Conservation (phyloP, 495 filamentous ascomycete species). For the Cercophora samala region DNA sequence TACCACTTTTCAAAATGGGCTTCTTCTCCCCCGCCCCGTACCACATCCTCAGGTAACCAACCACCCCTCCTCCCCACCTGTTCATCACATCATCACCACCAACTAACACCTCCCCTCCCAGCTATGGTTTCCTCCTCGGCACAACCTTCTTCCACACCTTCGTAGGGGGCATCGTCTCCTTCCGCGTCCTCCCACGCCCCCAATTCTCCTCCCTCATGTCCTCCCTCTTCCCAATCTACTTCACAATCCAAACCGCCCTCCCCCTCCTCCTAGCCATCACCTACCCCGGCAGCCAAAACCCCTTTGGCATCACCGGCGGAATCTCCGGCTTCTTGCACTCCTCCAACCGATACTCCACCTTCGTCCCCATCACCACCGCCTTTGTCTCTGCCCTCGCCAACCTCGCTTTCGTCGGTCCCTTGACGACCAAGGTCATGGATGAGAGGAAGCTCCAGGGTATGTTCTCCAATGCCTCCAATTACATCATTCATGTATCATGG, state of each 20-base stretch:
- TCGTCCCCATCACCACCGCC: slow-evolving; percentile 63
- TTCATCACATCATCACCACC: slow-evolving; percentile 4
- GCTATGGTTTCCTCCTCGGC: slow-evolving; percentile 77
- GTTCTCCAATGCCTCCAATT: slow-evolving; percentile 12
- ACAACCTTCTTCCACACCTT: slow-evolving; percentile 83
- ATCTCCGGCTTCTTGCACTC: slow-evolving; percentile 55
- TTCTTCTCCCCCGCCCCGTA: slow-evolving; percentile 65
- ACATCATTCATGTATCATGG: slow-evolving; percentile 3
- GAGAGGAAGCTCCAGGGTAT: slow-evolving; percentile 73
- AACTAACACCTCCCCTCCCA: slow-evolving; percentile 27
- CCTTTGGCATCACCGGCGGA: slow-evolving; percentile 35
- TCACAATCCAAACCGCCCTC: slow-evolving; percentile 71
- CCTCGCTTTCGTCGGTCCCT: slow-evolving; percentile 62
- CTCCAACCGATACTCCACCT: slow-evolving; percentile 54
- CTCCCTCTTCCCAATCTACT: slow-evolving; percentile 83
- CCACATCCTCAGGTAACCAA: slow-evolving; percentile 77
- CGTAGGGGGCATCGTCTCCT: slow-evolving; percentile 71
- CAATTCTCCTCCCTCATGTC: slow-evolving; percentile 78
- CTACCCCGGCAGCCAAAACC: slow-evolving; percentile 55
- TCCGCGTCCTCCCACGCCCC: slow-evolving; percentile 67
- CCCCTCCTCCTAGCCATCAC: slow-evolving; percentile 76
- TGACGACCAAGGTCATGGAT: slow-evolving; percentile 67
- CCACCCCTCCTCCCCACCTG: slow-evolving; percentile 16
- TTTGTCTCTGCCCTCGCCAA: slow-evolving; percentile 65
- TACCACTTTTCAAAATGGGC: slow-evolving; percentile 9